These are phyloP conservation scores for Fusarium sambucinum DNA, from an alignment of 2,329 filamentous ascomycete genomes.

Conservation along the genomic window DNA sequence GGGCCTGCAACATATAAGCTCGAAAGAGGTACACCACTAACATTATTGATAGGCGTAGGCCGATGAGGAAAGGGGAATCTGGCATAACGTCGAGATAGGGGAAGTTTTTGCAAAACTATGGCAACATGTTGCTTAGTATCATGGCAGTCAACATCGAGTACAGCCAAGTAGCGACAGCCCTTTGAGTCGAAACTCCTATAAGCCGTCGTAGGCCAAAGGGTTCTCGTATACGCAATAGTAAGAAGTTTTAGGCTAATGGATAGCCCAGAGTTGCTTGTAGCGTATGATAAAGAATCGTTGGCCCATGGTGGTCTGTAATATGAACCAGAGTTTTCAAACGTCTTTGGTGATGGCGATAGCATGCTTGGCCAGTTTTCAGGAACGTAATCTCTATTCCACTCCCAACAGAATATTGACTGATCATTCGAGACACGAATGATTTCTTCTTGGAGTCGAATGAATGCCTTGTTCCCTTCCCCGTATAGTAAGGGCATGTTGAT, in stretches of 20 bases:
- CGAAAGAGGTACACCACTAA: not conserved
- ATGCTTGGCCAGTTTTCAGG: not conserved
- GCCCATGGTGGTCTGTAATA: not conserved
- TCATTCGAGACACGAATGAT: not conserved
- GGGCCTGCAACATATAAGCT: not conserved
- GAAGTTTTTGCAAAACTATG: not conserved
- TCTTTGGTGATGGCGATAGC: not conserved
- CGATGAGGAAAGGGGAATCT: not conserved
- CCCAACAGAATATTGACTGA: not conserved
- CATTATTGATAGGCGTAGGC: not conserved
- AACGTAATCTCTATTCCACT: not conserved
- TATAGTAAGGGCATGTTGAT: accelerated
- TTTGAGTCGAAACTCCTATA: not conserved
- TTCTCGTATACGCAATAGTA: not conserved
- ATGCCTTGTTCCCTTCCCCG: not conserved
- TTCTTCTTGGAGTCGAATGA: not conserved
- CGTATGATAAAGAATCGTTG: not conserved
- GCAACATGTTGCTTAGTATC: not conserved
- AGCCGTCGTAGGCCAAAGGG: not conserved
- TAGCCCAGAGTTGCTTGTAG: not conserved
- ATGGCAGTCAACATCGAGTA: not conserved
- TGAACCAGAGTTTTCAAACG: not conserved
- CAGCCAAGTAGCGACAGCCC: not conserved
- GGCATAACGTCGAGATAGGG: not conserved
- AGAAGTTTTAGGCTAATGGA: not conserved